Percentiles rank a stretch among this genome's conserved stretches.
Conservation (phyloP, 139 green algal species). For the Auxenochlorella pyrenoidosa region DNA sequence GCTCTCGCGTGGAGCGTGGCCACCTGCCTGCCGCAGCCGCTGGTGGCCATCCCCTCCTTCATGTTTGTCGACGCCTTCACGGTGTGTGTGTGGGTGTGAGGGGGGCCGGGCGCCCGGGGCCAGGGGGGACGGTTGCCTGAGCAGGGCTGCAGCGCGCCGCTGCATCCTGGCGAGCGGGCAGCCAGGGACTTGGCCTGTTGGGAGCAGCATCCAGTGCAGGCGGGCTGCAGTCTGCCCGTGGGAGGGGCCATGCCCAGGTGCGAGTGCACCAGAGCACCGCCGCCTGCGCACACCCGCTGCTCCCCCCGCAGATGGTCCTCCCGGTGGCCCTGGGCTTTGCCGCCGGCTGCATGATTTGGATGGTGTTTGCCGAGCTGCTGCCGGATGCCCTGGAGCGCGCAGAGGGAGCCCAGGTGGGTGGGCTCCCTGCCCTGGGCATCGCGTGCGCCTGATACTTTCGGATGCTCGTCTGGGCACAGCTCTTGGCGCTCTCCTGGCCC, state of each 20-base stretch:
- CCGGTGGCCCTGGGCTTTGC: slow-evolving; percentile 96
- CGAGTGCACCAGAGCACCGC: no score
- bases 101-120: background rate
- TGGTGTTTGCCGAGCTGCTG: slow-evolving; percentile 96
- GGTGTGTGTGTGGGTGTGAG: no score
- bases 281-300: background rate
- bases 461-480: no score
- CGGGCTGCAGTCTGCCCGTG: background rate
- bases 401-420: background rate
- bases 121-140: background rate
- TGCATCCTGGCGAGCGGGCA: no score
- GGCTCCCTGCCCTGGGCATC: background rate
- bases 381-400: slow-evolving; percentile 86
- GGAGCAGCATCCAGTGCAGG: background rate
- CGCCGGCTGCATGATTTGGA: slow-evolving; percentile 99
- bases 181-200: no score
- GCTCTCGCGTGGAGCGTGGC: slow-evolving; percentile 87
- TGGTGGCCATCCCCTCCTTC: slow-evolving; percentile 93
- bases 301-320: slow-evolving; percentile 63
- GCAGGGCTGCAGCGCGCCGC: no score
- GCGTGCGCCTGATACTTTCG: background rate
- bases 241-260: no score
- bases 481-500: no score
- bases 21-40: slow-evolving; percentile 86
- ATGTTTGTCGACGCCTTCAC: slow-evolving; percentile 95